Percentiles rank a stretch among this genome's conserved stretches.
Conservation (phyloP, 106 monocot species). For the Cymbidium sinense region DNA sequence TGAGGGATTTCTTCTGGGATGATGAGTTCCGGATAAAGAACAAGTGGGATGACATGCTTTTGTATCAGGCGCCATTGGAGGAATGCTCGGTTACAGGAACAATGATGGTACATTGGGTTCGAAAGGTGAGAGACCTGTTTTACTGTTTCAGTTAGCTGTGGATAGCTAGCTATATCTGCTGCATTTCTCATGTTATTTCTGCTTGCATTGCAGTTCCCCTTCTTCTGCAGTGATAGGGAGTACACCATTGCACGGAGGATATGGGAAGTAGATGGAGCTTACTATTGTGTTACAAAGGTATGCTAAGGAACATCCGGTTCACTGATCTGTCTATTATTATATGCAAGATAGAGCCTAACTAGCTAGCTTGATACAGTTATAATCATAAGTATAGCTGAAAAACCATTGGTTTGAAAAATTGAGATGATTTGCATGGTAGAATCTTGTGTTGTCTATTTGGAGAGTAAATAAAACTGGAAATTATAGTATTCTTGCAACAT, state of each 20-base stretch:
- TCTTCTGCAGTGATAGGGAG: constrained; percentile 90
- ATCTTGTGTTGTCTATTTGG: too few species aligned
- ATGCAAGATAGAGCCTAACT: background rate
- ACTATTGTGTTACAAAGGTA: constrained; percentile 89
- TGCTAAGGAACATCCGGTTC: background rate
- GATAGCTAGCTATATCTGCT: background rate
- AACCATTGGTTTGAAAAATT: too few species aligned
- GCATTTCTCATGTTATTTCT: constrained; percentile 13
- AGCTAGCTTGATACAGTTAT: background rate
- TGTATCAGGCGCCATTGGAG: constrained; percentile 54
- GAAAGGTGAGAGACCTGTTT: constrained; percentile 46
- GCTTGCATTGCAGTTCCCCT: constrained; percentile 52
- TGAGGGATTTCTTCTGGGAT: constrained; percentile 91
- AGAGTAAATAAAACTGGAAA: too few species aligned
- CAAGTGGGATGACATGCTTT: constrained; percentile 95
- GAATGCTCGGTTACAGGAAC: constrained; percentile 64
- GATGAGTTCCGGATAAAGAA: constrained; percentile 64
- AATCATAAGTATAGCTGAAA: background rate
- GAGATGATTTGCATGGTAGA: too few species aligned
- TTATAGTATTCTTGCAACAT: too few species aligned
- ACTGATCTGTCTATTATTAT: background rate
- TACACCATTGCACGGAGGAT: constrained; percentile 77
- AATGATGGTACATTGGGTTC: constrained; percentile 71
- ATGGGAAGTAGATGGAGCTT: constrained; percentile 50
- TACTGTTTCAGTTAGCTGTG: background rate